Conservation (phyloP, 768 basidiomycete species). For the Glaciozyma martinii region DNA sequence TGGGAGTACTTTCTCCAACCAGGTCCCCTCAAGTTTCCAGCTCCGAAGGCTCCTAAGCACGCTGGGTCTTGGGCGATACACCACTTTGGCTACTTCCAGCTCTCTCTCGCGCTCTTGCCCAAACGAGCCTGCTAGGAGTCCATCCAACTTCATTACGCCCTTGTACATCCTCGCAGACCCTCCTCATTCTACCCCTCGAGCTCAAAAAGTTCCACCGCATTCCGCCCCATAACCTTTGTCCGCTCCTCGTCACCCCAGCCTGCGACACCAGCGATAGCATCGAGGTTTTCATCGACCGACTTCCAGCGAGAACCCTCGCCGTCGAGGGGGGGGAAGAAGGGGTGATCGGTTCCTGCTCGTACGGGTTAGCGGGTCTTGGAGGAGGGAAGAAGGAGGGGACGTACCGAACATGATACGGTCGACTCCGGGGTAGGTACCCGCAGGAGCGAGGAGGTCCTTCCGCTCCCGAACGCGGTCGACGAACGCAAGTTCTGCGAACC, state of each 20-base stretch:
- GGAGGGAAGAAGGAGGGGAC: not conserved
- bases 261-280: conserved; percentile 60
- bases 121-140: too few species aligned
- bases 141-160: too few species aligned
- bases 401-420: conserved; percentile 52
- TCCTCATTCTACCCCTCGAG: conserved; percentile 39
- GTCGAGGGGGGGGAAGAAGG: conserved; percentile 74
- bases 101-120: too few species aligned
- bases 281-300: conserved; percentile 75
- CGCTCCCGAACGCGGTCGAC: conserved; percentile 18
- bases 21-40: too few species aligned
- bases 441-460: conserved; percentile 20
- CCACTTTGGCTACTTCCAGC: too few species aligned
- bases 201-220: conserved; percentile 64
- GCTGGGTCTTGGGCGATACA: too few species aligned
- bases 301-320: conserved; percentile 59
- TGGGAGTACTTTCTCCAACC: too few species aligned
- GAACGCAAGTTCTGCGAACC: conserved; percentile 16
- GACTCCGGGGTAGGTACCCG: conserved; percentile 14
- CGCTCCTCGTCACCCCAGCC: conserved; percentile 57
- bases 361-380: not conserved
- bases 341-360: conserved; percentile 51
- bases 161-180: too few species aligned
- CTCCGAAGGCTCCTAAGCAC: too few species aligned
- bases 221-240: conserved; percentile 58